Conservation (phyloP, 441 rosid genomes). For the Kokia cookei region DNA sequence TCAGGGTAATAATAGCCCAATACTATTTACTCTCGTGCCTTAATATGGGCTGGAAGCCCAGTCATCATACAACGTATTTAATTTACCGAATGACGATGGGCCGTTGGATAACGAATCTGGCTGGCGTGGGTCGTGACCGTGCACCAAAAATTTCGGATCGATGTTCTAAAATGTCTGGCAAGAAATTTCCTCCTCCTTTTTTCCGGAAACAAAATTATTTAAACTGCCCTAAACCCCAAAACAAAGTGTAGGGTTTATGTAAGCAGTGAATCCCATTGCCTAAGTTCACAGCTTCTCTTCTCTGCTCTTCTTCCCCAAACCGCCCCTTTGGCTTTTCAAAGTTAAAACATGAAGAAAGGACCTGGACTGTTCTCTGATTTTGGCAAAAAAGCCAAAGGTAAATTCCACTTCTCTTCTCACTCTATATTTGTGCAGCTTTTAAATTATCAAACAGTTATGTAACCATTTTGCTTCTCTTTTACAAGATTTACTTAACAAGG, state of each 20-base stretch:
- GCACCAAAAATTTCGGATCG: background rate
- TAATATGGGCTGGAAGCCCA: background rate
- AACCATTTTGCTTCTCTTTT: background rate
- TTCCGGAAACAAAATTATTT: background rate
- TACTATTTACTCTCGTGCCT: too few relatives aligned
- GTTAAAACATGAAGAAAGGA: constrained; percentile 30
- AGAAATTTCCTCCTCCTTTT: background rate
- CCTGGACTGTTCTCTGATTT: constrained; percentile 43
- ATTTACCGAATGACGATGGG: background rate
- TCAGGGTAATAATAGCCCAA: too few relatives aligned
- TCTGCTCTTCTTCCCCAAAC: background rate
- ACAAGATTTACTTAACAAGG: constrained; percentile 38
- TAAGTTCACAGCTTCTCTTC: background rate
- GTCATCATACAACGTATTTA: background rate
- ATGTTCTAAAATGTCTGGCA: background rate
- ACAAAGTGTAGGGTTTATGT: background rate
- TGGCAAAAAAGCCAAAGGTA: constrained; percentile 42
- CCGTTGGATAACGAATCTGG: background rate
- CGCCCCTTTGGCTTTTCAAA: background rate
- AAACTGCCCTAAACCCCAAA: background rate
- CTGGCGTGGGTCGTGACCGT: background rate
- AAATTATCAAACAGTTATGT: background rate
- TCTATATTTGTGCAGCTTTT: background rate
- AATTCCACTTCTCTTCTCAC: background rate
- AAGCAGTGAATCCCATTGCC: background rate